A percentile compares a stretch with the other conserved stretches of the same genome.
phyloP scores from a whole-genome alignment of 768 basidiomycete genomes.

The Aureoboletus auriporus region DNA sequence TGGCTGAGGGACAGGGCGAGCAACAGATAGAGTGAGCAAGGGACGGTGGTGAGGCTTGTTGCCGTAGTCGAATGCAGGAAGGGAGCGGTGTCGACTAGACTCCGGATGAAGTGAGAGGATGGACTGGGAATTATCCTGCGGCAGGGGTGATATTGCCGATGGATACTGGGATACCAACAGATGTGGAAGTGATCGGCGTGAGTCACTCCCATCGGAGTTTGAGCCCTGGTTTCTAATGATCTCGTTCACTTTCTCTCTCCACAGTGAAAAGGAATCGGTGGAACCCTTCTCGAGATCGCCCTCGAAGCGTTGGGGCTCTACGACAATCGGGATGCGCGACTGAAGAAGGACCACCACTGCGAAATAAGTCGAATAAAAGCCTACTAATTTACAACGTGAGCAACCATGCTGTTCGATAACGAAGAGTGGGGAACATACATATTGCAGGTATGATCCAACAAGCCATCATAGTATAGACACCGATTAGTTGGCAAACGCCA shows the following conservation, averaged over 20 bases:
- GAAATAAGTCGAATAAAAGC: constrained; percentile 42
- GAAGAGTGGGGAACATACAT: constrained; percentile 34
- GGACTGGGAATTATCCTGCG: not conserved
- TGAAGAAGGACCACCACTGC: constrained; percentile 35
- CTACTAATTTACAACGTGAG: constrained; percentile 30
- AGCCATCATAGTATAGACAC: constrained; percentile 44
- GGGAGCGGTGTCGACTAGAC: constrained; percentile 18
- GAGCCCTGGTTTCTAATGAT: not conserved
- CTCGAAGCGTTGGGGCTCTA: constrained; percentile 5
- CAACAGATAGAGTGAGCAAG: constrained; percentile 1
- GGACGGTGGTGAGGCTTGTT: not conserved
- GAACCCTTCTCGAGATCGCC: constrained; percentile 20
- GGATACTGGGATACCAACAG: constrained; percentile 9
- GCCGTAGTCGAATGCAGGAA: constrained; percentile 19
- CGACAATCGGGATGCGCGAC: constrained; percentile 21
- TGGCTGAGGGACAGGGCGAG: not conserved
- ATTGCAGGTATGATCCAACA: constrained; percentile 53
- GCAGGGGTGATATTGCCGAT: constrained; percentile 4
- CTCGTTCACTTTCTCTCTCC: constrained; percentile 5
- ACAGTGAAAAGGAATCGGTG: constrained; percentile 1
- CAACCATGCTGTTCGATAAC: not conserved
- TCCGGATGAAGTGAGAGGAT: not conserved
- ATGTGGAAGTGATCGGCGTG: constrained; percentile 6
- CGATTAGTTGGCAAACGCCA: constrained; percentile 45
- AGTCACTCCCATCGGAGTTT: not conserved